A percentile compares a stretch with the other conserved stretches of the same genome.
phyloP scores from a whole-genome alignment of 2,329 filamentous ascomycete genomes.

The Tricladium varicosporioides region DNA sequence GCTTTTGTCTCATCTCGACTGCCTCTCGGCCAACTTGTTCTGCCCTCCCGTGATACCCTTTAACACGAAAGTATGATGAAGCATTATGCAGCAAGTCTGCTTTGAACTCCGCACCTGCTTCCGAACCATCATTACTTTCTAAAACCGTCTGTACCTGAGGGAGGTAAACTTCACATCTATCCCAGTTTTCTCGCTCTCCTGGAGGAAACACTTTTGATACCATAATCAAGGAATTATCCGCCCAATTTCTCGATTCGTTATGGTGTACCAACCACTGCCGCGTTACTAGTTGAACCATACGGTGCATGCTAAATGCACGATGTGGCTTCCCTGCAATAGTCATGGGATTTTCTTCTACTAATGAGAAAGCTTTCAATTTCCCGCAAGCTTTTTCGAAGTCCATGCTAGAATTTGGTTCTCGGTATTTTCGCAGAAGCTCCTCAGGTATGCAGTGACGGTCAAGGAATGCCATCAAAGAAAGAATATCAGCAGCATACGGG shows the following conservation, averaged over 20 bases:
- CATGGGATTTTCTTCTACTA: background rate
- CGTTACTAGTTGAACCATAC: background rate
- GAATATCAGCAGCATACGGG: background rate
- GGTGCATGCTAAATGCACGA: conserved; percentile 5
- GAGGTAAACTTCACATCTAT: background rate
- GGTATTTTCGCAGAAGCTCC: background rate
- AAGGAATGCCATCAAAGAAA: conserved; percentile 6
- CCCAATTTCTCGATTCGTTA: background rate
- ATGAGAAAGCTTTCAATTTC: conserved; percentile 1
- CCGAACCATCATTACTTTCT: background rate
- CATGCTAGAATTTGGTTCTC: background rate
- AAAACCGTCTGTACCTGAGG: conserved; percentile 1
- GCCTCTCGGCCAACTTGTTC: background rate
- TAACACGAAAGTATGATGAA: background rate
- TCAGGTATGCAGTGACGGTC: conserved; percentile 8
- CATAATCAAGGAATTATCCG: background rate
- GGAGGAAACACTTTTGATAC: background rate
- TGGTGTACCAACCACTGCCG: background rate
- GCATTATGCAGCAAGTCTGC: background rate
- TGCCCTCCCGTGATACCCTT: background rate
- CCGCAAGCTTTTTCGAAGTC: background rate
- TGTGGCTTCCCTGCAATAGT: background rate
- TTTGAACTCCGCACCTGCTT: background rate
- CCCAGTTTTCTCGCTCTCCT: conserved; percentile 5
- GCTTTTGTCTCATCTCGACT: background rate